Conservation (phyloP, 169 alveolate genomes). For the Cryptosporidium tyzzeri region DNA sequence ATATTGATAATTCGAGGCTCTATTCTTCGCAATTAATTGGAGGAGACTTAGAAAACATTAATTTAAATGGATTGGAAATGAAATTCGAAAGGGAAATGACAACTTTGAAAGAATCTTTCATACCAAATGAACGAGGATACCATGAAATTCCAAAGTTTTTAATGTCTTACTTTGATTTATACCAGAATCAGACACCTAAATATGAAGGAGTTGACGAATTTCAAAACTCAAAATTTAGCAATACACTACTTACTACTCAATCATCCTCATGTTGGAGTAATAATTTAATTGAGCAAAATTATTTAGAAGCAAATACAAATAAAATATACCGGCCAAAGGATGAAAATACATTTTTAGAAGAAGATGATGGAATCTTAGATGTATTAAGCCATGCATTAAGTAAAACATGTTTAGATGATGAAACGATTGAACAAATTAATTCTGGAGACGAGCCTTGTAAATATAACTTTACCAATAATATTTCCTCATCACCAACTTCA, state of each 20-base stretch:
- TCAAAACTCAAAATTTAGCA: neutral
- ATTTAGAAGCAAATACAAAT: neutral
- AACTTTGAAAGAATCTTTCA: neutral
- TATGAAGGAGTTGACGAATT: neutral
- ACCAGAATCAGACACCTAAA: constrained; percentile 24
- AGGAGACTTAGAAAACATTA: constrained; percentile 23
- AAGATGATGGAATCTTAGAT: constrained; percentile 67
- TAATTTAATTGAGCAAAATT: constrained; percentile 30
- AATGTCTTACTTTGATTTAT: constrained; percentile 45
- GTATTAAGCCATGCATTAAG: constrained; percentile 46
- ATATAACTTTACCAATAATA: constrained; percentile 2
- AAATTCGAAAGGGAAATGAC: constrained; percentile 12
- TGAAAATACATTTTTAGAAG: constrained; percentile 18
- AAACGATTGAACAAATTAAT: neutral
- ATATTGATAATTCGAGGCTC: neutral
- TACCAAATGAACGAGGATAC: constrained; percentile 4
- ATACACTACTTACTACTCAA: neutral
- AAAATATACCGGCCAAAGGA: neutral
- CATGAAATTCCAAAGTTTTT: constrained; percentile 58
- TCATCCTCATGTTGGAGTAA: constrained; percentile 37
- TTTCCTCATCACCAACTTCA: neutral
- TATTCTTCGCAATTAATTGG: constrained; percentile 8
- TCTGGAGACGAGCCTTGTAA: neutral
- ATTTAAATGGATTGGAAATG: constrained; percentile 60
- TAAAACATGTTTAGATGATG: constrained; percentile 42